Evolutionary conservation across 352 stramenopile genomes (phyloP).

Genomic region (Aphanomyces stellatus): DNA sequence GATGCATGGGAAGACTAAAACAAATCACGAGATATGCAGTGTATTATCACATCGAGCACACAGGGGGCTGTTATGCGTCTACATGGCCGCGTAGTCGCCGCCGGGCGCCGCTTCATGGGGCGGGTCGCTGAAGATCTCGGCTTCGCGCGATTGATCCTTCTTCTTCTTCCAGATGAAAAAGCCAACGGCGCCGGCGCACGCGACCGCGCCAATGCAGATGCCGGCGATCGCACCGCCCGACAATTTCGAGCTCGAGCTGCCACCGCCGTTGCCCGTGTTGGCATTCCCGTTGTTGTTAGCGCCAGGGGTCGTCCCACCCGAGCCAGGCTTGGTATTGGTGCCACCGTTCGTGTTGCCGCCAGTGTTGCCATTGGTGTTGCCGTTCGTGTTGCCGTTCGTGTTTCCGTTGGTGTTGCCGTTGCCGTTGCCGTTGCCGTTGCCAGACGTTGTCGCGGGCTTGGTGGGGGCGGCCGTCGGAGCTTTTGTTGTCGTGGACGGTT

Average conservation of each 20-base stretch:
- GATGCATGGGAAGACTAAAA: conserved; percentile 17
- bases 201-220: conserved; percentile 4
- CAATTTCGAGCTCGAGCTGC: background rate
- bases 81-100: conserved; percentile 20
- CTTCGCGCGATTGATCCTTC: conserved; percentile 17
- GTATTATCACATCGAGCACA: background rate
- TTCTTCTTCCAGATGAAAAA: conserved; percentile 22
- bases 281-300: conserved; percentile 1
- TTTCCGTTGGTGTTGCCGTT: background rate
- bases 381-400: background rate
- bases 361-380: background rate
- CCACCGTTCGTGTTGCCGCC: background rate
- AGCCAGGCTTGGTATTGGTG: conserved; percentile 9
- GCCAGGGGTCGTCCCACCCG: background rate
- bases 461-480: background rate
- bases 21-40: background rate
- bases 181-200: conserved; percentile 8
- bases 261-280: background rate
- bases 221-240: conserved; percentile 16
- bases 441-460: background rate
- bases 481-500: background rate
- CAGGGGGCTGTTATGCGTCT: no score
- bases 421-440: background rate
- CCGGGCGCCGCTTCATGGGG: conserved; percentile 10
- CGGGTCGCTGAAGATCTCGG: conserved; percentile 19